Conservation (phyloP, 2,329 filamentous ascomycete genomes). For the Neopestalotiopsis clavispora region DNA sequence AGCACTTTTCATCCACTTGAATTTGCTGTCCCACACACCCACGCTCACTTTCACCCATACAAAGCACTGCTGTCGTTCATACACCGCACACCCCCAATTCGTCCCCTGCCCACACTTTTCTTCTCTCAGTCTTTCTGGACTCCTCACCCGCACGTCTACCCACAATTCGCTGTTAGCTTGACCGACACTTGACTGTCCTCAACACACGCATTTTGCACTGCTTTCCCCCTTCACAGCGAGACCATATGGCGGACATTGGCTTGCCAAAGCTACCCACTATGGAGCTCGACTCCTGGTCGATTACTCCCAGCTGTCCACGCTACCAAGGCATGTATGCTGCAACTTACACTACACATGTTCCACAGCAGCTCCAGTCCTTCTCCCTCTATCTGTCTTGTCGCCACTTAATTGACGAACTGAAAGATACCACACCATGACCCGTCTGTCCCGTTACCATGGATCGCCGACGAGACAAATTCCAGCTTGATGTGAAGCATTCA, state of each 20-base stretch:
- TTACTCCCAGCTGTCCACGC: background rate
- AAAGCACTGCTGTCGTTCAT: background rate
- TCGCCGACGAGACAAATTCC: background rate
- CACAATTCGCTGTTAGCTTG: conserved; percentile 2
- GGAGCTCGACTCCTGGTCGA: background rate
- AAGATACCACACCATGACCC: background rate
- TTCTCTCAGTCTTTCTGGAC: background rate
- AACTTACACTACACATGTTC: background rate
- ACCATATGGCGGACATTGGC: background rate
- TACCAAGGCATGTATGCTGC: background rate
- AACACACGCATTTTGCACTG: background rate
- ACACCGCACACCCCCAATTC: background rate
- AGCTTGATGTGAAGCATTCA: background rate
- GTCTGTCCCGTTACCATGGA: background rate
- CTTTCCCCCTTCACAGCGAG: background rate
- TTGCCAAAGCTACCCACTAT: background rate
- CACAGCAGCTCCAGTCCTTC: background rate
- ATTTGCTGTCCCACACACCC: too few species aligned
- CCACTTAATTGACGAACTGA: background rate
- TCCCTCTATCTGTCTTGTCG: background rate
- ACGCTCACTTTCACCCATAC: too few species aligned
- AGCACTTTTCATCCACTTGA: too few species aligned
- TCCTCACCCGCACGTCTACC: background rate
- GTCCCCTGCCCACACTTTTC: background rate
- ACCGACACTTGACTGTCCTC: background rate